Conservation (phyloP, 129 eudicot genomes). For the Apium graveolens region DNA sequence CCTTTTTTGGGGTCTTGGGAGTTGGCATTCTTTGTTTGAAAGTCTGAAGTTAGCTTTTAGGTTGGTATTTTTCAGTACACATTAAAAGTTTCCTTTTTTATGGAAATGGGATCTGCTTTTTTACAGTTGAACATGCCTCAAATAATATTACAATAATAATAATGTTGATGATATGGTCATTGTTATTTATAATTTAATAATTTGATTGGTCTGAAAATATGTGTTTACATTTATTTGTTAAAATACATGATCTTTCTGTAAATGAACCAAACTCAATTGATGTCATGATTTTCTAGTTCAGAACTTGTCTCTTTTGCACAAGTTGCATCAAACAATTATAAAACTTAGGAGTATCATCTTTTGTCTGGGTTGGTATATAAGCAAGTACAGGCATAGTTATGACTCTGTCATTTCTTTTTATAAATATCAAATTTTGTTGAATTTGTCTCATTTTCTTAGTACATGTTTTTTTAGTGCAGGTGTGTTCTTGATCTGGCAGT, state of each 20-base stretch:
- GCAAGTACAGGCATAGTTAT: constrained; percentile 28
- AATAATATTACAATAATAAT: constrained; percentile 11
- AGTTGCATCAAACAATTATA: constrained; percentile 29
- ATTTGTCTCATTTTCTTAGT: neutral
- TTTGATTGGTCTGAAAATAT: constrained; percentile 10
- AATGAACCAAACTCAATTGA: constrained; percentile 7
- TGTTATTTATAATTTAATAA: constrained; percentile 10
- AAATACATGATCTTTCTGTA: neutral
- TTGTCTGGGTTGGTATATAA: constrained; percentile 28
- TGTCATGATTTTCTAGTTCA: constrained; percentile 15
- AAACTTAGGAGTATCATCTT: constrained; percentile 27
- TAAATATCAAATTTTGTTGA: neutral
- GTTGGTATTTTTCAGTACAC: constrained; percentile 44
- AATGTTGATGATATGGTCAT: constrained; percentile 14
- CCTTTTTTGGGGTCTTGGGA: constrained; percentile 36
- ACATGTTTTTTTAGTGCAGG: constrained; percentile 16
- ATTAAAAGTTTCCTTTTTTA: constrained; percentile 46
- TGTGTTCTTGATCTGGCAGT: constrained; percentile 25
- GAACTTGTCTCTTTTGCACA: constrained; percentile 58
- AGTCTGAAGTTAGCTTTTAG: constrained; percentile 42
- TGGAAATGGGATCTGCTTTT: constrained; percentile 68
- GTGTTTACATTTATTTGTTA: neutral
- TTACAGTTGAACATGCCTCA: constrained; percentile 53
- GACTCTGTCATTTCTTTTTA: constrained; percentile 17
- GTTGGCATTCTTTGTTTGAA: constrained; percentile 60